phyloP scores from a whole-genome alignment of 352 stramenopile genomes.

The Pythium brachiatum region DNA sequence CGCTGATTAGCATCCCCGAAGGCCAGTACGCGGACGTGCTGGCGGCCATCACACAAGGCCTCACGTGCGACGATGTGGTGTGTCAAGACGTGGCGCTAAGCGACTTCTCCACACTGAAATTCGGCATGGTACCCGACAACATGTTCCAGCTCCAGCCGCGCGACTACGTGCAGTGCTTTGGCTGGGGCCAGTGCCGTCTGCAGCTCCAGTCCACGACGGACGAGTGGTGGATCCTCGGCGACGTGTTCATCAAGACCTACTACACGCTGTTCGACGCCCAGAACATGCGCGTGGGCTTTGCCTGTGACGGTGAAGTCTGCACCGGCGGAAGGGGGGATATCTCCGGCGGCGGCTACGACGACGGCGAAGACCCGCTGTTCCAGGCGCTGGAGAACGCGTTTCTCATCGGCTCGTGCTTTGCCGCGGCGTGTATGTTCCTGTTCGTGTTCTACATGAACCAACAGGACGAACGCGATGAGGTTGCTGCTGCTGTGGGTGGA shows the following conservation, averaged over 20 bases:
- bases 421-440: conserved; percentile 72
- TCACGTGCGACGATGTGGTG: conserved; percentile 66
- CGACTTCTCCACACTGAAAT: conserved; percentile 68
- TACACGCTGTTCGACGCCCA: conserved; percentile 90
- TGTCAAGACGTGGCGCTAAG: conserved; percentile 49
- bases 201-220: conserved; percentile 76
- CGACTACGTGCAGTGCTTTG: conserved; percentile 79
- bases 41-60: conserved; percentile 48
- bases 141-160: conserved; percentile 75
- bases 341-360: conserved; percentile 44
- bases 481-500: neutral
- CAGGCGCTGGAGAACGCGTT: conserved; percentile 61
- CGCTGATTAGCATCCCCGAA: conserved; percentile 79
- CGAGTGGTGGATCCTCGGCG: conserved; percentile 88
- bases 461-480: conserved; percentile 46
- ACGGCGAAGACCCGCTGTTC: conserved; percentile 40
- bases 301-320: conserved; percentile 78
- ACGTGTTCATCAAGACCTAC: conserved; percentile 91
- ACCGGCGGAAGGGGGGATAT: conserved; percentile 68
- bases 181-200: conserved; percentile 71
- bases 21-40: conserved; percentile 65
- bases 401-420: conserved; percentile 65
- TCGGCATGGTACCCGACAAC: conserved; percentile 85
- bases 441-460: conserved; percentile 83
- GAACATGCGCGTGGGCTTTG: conserved; percentile 86